These are phyloP conservation scores for Macrocystidia cucumis DNA, from an alignment of 1,284 basidiomycete genomes.

Conservation along the genomic window DNA sequence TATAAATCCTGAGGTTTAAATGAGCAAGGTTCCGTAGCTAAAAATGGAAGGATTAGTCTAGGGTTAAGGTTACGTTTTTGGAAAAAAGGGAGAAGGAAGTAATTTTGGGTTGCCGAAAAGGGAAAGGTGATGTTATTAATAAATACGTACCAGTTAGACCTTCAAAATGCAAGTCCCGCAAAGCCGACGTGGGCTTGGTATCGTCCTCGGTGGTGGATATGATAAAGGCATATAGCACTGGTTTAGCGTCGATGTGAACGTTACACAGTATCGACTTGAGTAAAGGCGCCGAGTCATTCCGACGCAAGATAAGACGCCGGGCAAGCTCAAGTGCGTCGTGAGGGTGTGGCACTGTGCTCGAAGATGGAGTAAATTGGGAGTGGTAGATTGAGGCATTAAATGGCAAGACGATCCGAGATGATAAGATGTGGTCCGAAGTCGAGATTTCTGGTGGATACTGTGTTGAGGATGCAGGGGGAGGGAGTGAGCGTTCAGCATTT, in stretches of 20 bases:
- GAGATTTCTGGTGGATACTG: conserved; percentile 14
- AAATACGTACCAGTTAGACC: conserved; percentile 41
- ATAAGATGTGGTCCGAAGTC: conserved; percentile 20
- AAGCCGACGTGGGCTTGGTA: conserved; percentile 15
- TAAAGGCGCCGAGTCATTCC: conserved; percentile 27
- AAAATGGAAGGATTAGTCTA: conserved; percentile 5
- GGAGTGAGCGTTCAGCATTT: conserved; percentile 6
- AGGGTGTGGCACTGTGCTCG: conserved; percentile 15
- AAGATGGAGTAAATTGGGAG: conserved; percentile 33
- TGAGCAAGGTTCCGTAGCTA: conserved; percentile 25
- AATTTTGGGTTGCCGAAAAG: conserved; percentile 5
- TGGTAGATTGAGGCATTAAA: conserved; percentile 32
- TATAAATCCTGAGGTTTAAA: conserved; percentile 41
- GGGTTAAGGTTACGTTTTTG: conserved; percentile 13
- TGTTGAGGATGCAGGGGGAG: conserved; percentile 6
- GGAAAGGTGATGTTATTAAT: conserved; percentile 5
- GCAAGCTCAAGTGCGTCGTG: conserved; percentile 47
- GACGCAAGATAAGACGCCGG: conserved; percentile 36
- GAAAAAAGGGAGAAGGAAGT: conserved; percentile 8
- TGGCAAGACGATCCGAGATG: conserved; percentile 24
- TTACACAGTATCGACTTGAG: conserved; percentile 43
- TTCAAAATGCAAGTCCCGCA: conserved; percentile 32
- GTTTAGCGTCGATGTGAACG: conserved; percentile 32
- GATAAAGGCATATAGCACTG: conserved; percentile 47
- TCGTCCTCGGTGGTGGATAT: conserved; percentile 30